A percentile compares a stretch with the other conserved stretches of the same genome.
Evolutionary conservation across 176 grass and related monocot genomes (phyloP).

Genomic region (Oryza longistaminata): DNA sequence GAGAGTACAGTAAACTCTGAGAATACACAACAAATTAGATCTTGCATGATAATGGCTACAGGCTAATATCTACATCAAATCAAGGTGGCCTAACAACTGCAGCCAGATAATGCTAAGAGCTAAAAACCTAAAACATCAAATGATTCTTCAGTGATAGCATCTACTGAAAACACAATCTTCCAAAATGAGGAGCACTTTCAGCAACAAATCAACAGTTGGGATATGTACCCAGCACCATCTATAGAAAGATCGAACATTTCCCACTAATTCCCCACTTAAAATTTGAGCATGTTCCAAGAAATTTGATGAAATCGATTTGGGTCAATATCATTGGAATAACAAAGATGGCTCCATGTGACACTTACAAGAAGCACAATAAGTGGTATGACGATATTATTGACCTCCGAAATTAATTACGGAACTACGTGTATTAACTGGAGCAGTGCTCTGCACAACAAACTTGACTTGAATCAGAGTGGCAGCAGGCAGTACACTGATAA

Average conservation of each 20-base stretch:
- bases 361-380: not conserved
- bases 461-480: not conserved
- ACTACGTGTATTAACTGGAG: no score
- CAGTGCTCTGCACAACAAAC: not conserved
- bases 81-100: not conserved
- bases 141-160: not conserved
- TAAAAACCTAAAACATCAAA: not conserved
- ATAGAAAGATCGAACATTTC: conserved; percentile 1
- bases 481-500: not conserved
- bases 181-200: not conserved
- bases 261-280: not conserved
- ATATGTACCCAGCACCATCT: not conserved
- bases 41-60: not conserved
- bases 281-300: not conserved
- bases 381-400: not conserved
- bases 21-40: not conserved
- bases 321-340: no score
- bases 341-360: not conserved
- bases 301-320: not conserved
- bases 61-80: not conserved
- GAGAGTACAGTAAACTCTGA: not conserved
- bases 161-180: not conserved
- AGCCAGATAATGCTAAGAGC: not conserved
- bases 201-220: not conserved
- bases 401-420: no score